Evolutionary conservation across 1,284 basidiomycete species (phyloP).

Genomic region (Violaceomyces palustris): DNA sequence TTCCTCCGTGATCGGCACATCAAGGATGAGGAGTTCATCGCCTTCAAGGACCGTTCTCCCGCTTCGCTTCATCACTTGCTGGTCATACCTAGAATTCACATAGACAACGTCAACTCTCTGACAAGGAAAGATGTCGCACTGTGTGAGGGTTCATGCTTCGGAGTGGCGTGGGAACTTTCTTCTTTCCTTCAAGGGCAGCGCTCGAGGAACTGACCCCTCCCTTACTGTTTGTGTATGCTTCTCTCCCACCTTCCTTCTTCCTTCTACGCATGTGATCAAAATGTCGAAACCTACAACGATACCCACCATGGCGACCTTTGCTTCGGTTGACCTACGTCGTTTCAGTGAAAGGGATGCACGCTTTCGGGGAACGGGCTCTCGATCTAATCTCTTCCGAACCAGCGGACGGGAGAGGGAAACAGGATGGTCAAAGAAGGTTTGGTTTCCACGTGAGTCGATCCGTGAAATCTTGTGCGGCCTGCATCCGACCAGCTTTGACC

Average conservation of each 20-base stretch:
- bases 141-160: too few relatives aligned
- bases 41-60: slow-evolving; percentile 64
- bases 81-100: slow-evolving; percentile 64
- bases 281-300: too few relatives aligned
- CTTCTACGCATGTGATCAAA: too few relatives aligned
- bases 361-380: slow-evolving; percentile 60
- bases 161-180: too few relatives aligned
- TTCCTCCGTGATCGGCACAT: background rate
- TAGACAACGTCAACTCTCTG: slow-evolving; percentile 56
- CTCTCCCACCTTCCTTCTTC: too few relatives aligned
- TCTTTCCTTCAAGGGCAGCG: too few relatives aligned
- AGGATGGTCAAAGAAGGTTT: slow-evolving; percentile 26
- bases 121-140: slow-evolving; percentile 57
- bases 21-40: slow-evolving; percentile 62
- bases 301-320: too few relatives aligned
- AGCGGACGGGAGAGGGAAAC: background rate
- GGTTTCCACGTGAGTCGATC: slow-evolving; percentile 23
- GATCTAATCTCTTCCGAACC: slow-evolving; percentile 45
- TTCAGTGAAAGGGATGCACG: slow-evolving; percentile 61
- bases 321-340: slow-evolving; percentile 3
- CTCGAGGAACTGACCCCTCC: too few relatives aligned
- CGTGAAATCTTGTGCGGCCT: too few relatives aligned
- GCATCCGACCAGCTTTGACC: too few relatives aligned
- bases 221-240: too few relatives aligned
- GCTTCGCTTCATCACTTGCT: slow-evolving; percentile 63